phyloP scores from a whole-genome alignment of 148 eudicot species.

The Rhododendron williamsianum region DNA sequence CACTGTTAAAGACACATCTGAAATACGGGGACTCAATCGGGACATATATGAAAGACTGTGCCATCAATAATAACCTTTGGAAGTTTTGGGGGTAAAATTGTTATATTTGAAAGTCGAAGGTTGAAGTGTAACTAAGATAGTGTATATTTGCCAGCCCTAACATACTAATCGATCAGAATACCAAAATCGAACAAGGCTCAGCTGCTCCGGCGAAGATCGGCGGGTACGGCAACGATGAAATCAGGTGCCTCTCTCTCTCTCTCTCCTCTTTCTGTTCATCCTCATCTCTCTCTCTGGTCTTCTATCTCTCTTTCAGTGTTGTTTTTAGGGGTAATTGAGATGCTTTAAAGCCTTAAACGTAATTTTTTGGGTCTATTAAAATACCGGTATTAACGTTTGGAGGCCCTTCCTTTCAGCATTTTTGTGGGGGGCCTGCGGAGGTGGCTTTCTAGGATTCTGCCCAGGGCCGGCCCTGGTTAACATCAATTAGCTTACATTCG shows the following conservation, averaged over 20 bases:
- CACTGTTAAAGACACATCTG: neutral
- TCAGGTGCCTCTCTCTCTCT: neutral
- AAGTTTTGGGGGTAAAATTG: neutral
- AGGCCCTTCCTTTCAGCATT: neutral
- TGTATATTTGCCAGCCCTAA: neutral
- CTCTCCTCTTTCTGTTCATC: neutral
- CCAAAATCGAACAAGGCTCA: neutral
- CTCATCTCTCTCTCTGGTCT: no score
- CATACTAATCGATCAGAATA: neutral
- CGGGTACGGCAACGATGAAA: neutral
- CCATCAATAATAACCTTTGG: neutral
- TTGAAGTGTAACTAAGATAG: neutral
- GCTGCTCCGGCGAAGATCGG: neutral
- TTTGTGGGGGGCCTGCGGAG: neutral
- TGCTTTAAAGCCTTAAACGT: neutral
- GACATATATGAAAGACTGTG: neutral
- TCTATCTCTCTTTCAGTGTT: neutral
- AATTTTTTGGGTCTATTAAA: neutral
- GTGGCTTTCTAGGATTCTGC: neutral
- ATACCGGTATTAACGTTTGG: neutral
- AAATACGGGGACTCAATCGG: neutral
- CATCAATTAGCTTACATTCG: neutral
- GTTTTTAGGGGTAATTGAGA: neutral
- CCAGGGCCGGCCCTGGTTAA: neutral
- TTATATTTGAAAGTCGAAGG: neutral